Base-by-base conservation (phyloP, 495 filamentous ascomycete species). In the Podospora comata region DNA sequence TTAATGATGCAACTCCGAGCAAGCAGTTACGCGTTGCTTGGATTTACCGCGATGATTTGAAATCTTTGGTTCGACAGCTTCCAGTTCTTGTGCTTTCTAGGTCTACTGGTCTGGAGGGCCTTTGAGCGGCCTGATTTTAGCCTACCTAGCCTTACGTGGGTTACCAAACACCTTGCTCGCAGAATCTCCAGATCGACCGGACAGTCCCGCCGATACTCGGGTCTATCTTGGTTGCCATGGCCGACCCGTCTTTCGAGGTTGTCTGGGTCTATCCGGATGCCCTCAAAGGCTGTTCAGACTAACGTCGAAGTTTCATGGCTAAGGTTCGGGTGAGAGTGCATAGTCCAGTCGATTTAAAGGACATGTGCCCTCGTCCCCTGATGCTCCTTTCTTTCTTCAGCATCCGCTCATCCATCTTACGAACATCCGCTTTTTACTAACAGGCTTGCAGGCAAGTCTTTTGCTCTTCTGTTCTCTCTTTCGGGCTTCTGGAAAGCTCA, bases 381-480 rank as follows among this genome's bases (percentile, higher is more conserved):
- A 23, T 58, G 13, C 55, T 58, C 19, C 18, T 58, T 11, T 11
- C 6, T 58, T 15, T 58, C 55, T 26, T 23, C 55, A 58, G 55
- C 18, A 58, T 18, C 55, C n/a, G 55, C 55, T 58, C 15, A 58
- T 19, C 18, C 19, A 7, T 6, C n/a, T 58, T 2, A 58, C 23
- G 5, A 2, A 58, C 20, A 20, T n/a, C 55, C 15, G 23, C 23
- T 5, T 18, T 11, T 11, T 13, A 2, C 18, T 58, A 2, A 58
- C 6, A 15, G 55, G 13, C 55, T 58, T 58, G 55, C 55, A 19
- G 55, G 55, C 55, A 58, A 58, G 55, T 58, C 39, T 13, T 58
- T n/a, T 18, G 4, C 11, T 26, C 6, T 20, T 58, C 16, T 23
- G 4, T 26, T 18, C 55, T 58, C 23, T n/a, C 23, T 26, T 11